These are phyloP conservation scores for Craterostigma plantagineum DNA, from an alignment of 257 asterid species.

Conservation along the genomic window DNA sequence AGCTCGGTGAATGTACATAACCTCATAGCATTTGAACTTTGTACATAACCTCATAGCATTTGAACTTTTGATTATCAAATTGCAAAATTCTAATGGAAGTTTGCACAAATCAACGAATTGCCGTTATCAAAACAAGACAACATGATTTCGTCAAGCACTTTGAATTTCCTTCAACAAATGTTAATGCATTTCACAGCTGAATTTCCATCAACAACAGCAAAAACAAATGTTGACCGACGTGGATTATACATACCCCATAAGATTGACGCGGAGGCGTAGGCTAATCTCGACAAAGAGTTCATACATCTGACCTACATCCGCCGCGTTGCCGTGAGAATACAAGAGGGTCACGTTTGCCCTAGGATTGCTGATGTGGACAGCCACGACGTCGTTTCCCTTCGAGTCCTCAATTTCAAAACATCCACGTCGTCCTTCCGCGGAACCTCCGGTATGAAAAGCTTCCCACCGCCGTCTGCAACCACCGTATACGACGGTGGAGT, in stretches of 20 bases:
- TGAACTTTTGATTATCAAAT: too few relatives aligned
- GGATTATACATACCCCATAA: constrained; percentile 46
- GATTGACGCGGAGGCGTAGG: constrained; percentile 77
- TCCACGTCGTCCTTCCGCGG: constrained; percentile 67
- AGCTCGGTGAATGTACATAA: too few relatives aligned
- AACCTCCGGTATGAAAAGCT: constrained; percentile 41
- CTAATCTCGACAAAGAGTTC: constrained; percentile 93
- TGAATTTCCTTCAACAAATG: not conserved
- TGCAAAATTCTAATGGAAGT: too few relatives aligned
- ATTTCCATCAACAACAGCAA: too few relatives aligned
- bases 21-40: too few relatives aligned
- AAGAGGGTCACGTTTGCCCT: constrained; percentile 78
- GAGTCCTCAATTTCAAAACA: constrained; percentile 65
- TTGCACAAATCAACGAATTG: not conserved
- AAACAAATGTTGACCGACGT: not conserved
- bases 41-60: not conserved
- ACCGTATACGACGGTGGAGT: constrained; percentile 90
- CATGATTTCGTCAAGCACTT: too few relatives aligned
- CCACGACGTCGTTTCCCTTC: constrained; percentile 76
- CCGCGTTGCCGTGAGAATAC: constrained; percentile 97
- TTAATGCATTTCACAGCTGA: too few relatives aligned
- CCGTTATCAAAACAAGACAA: not conserved
- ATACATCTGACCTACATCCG: constrained; percentile 98
- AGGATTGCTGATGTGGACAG: constrained; percentile 70
- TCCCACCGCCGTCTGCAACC: constrained; percentile 13